Evolutionary conservation across 1,284 basidiomycete species (phyloP).

Genomic region (Malassezia arunalokei): DNA sequence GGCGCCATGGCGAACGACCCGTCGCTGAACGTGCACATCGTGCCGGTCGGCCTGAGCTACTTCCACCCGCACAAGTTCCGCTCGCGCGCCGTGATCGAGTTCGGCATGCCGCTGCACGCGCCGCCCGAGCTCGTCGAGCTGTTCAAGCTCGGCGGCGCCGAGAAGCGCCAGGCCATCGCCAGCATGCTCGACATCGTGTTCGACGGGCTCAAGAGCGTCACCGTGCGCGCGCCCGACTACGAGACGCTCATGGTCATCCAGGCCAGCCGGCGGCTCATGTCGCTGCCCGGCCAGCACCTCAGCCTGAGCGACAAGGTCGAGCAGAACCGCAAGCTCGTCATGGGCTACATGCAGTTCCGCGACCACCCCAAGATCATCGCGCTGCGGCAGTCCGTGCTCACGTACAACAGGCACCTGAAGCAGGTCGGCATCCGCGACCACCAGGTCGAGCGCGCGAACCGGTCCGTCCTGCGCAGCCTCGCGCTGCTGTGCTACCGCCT

Average conservation of each 20-base stretch:
- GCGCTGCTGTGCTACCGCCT: slow-evolving; percentile 75
- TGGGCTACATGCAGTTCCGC: slow-evolving; percentile 82
- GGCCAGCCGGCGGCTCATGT: slow-evolving; percentile 85
- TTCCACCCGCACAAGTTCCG: slow-evolving; percentile 47
- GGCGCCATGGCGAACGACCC: slow-evolving; percentile 46
- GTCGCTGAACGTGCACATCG: slow-evolving; percentile 39
- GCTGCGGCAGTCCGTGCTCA: slow-evolving; percentile 69
- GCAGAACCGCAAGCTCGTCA: slow-evolving; percentile 82
- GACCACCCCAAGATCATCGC: slow-evolving; percentile 80
- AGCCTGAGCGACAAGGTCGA: slow-evolving; percentile 94
- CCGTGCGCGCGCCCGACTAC: slow-evolving; percentile 87
- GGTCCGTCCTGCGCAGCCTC: slow-evolving; percentile 67
- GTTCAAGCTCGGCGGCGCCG: slow-evolving; percentile 77
- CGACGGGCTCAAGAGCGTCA: slow-evolving; percentile 92
- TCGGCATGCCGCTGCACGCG: slow-evolving; percentile 80
- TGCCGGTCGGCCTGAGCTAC: slow-evolving; percentile 45
- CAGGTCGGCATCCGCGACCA: slow-evolving; percentile 96
- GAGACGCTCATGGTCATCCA: slow-evolving; percentile 97
- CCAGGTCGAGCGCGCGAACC: slow-evolving; percentile 65
- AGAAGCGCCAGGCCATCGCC: slow-evolving; percentile 80
- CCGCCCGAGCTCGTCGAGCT: slow-evolving; percentile 70
- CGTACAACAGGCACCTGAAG: slow-evolving; percentile 79
- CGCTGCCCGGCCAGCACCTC: slow-evolving; percentile 83
- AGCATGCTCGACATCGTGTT: slow-evolving; percentile 85
- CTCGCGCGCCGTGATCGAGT: slow-evolving; percentile 68